These are phyloP conservation scores for Jackrogersella minutella DNA, from an alignment of 495 filamentous ascomycete species.

Conservation along the genomic window DNA sequence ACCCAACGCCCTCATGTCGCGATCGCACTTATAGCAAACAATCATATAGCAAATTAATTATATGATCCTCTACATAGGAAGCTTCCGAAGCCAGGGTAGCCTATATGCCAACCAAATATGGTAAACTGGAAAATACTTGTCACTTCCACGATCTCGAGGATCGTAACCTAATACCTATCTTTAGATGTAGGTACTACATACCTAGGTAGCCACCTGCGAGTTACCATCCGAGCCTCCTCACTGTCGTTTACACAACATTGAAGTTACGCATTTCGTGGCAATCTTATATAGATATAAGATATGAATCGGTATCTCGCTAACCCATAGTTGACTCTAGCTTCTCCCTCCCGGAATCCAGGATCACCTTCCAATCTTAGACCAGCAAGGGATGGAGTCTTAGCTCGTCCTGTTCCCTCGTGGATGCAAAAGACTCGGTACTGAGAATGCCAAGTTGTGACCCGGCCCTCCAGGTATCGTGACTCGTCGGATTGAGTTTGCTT, in stretches of 20 bases:
- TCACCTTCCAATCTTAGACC: neutral
- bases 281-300: neutral
- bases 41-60: constrained; percentile 19
- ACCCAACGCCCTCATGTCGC: constrained; percentile 12
- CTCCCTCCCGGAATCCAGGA: neutral
- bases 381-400: neutral
- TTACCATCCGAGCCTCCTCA: neutral
- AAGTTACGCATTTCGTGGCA: neutral
- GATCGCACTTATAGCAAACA: constrained; percentile 26
- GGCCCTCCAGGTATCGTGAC: neutral
- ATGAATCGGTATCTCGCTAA: neutral
- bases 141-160: neutral
- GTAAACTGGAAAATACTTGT: neutral
- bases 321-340: neutral
- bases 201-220: neutral
- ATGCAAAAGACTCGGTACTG: neutral
- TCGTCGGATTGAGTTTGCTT: constrained; percentile 24
- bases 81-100: neutral
- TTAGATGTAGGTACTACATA: neutral
- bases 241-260: neutral
- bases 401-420: neutral
- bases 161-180: constrained; percentile 1
- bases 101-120: neutral
- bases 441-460: neutral
- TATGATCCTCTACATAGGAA: constrained; percentile 10